phyloP scores from a whole-genome alignment of 768 basidiomycete genomes.

The Mycena polygramma region DNA sequence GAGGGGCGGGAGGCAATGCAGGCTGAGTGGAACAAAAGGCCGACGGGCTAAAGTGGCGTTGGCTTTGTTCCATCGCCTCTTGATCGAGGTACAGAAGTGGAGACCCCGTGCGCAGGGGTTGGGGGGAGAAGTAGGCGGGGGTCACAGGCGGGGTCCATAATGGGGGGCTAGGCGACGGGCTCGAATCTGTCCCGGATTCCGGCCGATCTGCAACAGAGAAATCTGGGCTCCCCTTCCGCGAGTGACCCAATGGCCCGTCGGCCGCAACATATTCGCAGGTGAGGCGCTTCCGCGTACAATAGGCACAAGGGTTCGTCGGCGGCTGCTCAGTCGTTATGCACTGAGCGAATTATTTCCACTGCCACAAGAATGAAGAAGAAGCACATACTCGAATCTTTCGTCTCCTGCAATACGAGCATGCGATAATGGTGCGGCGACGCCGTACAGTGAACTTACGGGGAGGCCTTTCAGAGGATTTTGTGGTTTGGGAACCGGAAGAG shows the following conservation, averaged over 20 bases:
- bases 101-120: not conserved
- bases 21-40: not conserved
- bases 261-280: not conserved
- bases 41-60: not conserved
- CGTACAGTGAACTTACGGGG: not conserved
- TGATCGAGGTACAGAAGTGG: not conserved
- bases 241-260: not conserved
- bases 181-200: not conserved
- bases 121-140: not conserved
- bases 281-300: not conserved
- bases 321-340: not conserved
- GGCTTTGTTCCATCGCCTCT: not conserved
- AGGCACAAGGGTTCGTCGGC: not conserved
- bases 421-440: not conserved
- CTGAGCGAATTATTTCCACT: not conserved
- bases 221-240: not conserved
- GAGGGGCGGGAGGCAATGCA: not conserved
- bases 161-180: not conserved
- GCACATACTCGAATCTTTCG: not conserved
- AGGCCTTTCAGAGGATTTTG: not conserved
- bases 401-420: not conserved
- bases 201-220: not conserved
- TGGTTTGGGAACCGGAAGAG: not conserved
- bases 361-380: not conserved
- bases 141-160: not conserved